phyloP scores from a whole-genome alignment of 2,329 filamentous ascomycete genomes.

The Lomentospora prolificans region DNA sequence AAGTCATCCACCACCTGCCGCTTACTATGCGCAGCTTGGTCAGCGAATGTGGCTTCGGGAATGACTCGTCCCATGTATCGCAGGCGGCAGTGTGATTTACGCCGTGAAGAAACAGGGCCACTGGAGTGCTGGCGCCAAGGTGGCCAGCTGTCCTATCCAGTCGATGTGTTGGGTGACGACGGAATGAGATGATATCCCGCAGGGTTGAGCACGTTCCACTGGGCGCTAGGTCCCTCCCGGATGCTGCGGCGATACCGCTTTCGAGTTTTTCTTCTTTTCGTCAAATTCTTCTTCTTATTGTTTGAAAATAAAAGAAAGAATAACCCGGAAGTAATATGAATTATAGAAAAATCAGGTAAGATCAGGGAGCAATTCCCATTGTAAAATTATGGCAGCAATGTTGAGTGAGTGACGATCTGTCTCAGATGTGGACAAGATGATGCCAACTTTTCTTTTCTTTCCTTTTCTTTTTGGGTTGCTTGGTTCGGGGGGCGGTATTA shows the following conservation, averaged over 20 bases:
- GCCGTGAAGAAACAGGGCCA: background rate
- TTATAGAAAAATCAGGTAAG: background rate
- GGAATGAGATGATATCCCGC: slow-evolving; percentile 1
- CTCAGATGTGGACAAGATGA: background rate
- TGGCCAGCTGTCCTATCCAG: background rate
- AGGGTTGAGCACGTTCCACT: background rate
- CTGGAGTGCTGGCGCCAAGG: slow-evolving; percentile 1
- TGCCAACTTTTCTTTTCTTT: background rate
- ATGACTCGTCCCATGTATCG: no score
- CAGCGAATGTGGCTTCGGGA: no score
- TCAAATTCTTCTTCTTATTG: background rate
- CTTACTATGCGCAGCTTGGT: no score
- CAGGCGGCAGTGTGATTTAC: background rate
- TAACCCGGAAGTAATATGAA: background rate
- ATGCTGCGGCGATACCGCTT: background rate
- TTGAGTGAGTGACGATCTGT: background rate
- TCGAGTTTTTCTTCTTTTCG: background rate
- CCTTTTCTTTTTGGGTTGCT: background rate
- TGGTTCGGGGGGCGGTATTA: no score
- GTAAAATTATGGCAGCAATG: no score
- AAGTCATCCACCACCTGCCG: no score
- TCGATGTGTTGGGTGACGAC: background rate
- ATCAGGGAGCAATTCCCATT: no score
- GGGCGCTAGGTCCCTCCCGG: slow-evolving; percentile 1
- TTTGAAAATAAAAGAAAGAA: background rate